Conservation (phyloP, 306 rosid genomes). For the Vicia sativa region DNA sequence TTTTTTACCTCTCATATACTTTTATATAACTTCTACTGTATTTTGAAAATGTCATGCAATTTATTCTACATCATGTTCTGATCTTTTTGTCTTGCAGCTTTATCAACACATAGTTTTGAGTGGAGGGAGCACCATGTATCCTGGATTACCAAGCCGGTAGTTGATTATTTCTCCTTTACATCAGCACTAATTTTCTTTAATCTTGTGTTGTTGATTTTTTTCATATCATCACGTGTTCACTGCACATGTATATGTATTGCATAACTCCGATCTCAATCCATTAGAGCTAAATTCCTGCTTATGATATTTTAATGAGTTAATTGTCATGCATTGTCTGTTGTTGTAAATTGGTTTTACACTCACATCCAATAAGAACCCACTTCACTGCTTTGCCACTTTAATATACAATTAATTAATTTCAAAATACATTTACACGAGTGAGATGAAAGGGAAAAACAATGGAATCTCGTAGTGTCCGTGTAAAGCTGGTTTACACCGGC, state of each 20-base stretch:
- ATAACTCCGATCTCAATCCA: slow-evolving; percentile 23
- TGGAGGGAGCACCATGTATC: slow-evolving; percentile 99
- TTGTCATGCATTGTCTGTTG: neutral
- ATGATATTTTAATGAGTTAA: slow-evolving; percentile 18
- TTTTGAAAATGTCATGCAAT: slow-evolving; percentile 35
- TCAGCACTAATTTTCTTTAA: slow-evolving; percentile 32
- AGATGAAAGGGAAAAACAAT: neutral
- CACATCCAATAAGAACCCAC: neutral
- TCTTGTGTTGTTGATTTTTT: slow-evolving; percentile 25
- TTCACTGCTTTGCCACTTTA: neutral
- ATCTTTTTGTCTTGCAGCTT: slow-evolving; percentile 65
- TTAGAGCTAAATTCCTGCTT: slow-evolving; percentile 20
- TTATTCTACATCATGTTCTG: slow-evolving; percentile 26
- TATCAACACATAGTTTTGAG: slow-evolving; percentile 98
- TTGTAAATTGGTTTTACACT: neutral
- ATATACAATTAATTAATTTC: neutral
- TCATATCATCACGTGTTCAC: slow-evolving; percentile 20
- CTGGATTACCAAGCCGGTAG: slow-evolving; percentile 99
- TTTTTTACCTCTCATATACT: too few species aligned
- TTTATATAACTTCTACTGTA: too few species aligned
- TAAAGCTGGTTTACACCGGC: neutral
- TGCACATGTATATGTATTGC: slow-evolving; percentile 24
- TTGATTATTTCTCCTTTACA: slow-evolving; percentile 43
- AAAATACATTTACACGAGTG: neutral
- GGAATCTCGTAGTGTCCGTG: neutral